Evolutionary conservation across 2,329 filamentous ascomycete genomes (phyloP), one percentile per base, ranked within the genome.

Genomic region (Fusarium lateritium): DNA sequence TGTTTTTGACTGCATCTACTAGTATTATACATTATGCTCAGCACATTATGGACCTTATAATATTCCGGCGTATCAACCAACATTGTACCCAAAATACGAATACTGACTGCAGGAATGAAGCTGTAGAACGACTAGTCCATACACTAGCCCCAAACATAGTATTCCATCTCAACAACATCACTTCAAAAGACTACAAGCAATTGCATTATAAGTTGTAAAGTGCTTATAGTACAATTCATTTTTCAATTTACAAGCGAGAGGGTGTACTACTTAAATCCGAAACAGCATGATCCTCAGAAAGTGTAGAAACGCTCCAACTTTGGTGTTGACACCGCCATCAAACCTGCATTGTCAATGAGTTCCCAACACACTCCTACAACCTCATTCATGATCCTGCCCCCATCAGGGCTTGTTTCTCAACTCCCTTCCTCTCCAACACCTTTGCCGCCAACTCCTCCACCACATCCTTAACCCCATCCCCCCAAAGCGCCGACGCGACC

Each of bases 391-490:
- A 47, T 17, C 34, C 43, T 24, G 26, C 49, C 19, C 52, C 65
- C 47, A 43, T 53, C 24, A 65, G 33, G 36, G 17, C 40, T 24
- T 50, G 31, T 40, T 61, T 57, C 21, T 26, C 45, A 36, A 61
- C 42, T 17, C 65, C 69, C 42, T 58, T 57, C 28, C 36, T 45
- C 54, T 62, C 57, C 36, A 71, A 38, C 21, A 68, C 66, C 43
- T 28, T 58, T 15, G 57, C 56, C 42, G 62, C 56, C 56, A 71
- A 39, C 56, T 71, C 69, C 50, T 71, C 69, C 38, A 70, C 62
- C 5, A 44, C 62, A 53, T 71, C 69, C 44, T 65, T 65, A 11
- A 72, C 62, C 11, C 69, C 69, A 19, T 72, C 66, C 17, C 69
- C 69, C 55, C 62, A 67, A 46, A 70, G 55, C 26, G 69, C 55